phyloP scores from a whole-genome alignment of 78 protist species.

The Dictyostelium capitatum region DNA sequence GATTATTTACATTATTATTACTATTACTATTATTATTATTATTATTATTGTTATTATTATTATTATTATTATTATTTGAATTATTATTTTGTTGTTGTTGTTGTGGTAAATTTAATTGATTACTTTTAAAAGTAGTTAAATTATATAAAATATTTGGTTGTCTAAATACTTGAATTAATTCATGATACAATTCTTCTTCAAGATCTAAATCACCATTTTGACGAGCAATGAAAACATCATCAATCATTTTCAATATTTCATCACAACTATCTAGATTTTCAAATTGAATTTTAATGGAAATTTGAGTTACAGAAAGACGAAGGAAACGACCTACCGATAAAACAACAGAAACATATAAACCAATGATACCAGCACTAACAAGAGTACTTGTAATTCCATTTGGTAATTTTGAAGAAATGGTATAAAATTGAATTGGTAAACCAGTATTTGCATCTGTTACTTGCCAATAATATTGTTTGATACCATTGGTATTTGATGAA shows the following conservation, averaged over 20 bases:
- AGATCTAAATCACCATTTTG: constrained; percentile 77
- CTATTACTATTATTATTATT: constrained; percentile 12
- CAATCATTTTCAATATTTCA: constrained; percentile 66
- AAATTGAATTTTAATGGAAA: constrained; percentile 36
- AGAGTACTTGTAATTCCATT: constrained; percentile 72
- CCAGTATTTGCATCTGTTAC: neutral
- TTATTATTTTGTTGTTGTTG: neutral
- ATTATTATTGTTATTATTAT: constrained; percentile 1
- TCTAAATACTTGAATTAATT: constrained; percentile 83
- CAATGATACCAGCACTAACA: constrained; percentile 84
- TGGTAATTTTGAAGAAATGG: constrained; percentile 59
- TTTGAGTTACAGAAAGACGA: constrained; percentile 70
- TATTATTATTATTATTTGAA: neutral
- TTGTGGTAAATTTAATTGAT: neutral
- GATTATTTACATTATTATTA: neutral
- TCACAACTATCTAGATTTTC: constrained; percentile 80
- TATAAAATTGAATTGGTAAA: constrained; percentile 10
- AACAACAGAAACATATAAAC: constrained; percentile 86
- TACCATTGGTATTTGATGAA: neutral
- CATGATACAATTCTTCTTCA: constrained; percentile 82
- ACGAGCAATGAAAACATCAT: constrained; percentile 85
- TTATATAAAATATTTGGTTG: constrained; percentile 48
- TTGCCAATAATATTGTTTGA: constrained; percentile 37
- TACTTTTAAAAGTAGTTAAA: constrained; percentile 55
- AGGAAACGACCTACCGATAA: constrained; percentile 86